Conservation (phyloP, 2,329 filamentous ascomycete genomes). For the Pyricularia sp. region DNA sequence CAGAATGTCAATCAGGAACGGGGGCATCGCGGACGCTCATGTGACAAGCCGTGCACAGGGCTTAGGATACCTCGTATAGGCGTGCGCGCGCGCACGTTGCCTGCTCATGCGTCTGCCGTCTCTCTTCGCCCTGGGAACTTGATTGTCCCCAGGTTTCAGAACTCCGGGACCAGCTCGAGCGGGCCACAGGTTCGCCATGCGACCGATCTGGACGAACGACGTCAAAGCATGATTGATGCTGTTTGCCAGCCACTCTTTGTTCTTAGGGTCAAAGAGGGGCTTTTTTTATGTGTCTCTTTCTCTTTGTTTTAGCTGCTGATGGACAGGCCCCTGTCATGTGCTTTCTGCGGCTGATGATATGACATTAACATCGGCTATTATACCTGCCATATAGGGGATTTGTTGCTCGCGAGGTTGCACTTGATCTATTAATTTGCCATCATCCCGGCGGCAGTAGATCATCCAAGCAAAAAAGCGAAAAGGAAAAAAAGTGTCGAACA, state of each 20-base stretch:
- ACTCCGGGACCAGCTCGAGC: not conserved
- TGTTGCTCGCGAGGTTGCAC: not conserved
- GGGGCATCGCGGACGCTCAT: not conserved
- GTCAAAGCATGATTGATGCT: not conserved
- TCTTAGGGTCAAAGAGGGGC: not conserved
- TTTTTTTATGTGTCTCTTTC: not conserved
- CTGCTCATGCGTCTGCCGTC: not conserved
- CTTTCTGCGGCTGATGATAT: not conserved
- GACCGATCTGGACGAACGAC: not conserved
- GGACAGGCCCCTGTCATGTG: not conserved
- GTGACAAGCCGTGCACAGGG: not conserved
- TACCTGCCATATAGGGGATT: not conserved
- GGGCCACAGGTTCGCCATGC: not conserved
- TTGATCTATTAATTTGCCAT: not conserved
- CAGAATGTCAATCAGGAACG: not conserved
- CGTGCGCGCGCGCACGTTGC: not conserved
- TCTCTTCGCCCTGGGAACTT: not conserved
- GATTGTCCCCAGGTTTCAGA: conserved; percentile 1
- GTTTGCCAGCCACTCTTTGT: not conserved
- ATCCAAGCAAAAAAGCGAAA: not conserved
- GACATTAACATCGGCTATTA: not conserved
- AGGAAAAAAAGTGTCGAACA: not conserved
- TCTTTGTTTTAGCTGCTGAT: not conserved
- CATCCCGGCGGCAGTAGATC: not conserved
- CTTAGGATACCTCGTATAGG: not conserved